phyloP scores from a whole-genome alignment of 1,284 basidiomycete genomes.

The Takashimella tepidaria region DNA sequence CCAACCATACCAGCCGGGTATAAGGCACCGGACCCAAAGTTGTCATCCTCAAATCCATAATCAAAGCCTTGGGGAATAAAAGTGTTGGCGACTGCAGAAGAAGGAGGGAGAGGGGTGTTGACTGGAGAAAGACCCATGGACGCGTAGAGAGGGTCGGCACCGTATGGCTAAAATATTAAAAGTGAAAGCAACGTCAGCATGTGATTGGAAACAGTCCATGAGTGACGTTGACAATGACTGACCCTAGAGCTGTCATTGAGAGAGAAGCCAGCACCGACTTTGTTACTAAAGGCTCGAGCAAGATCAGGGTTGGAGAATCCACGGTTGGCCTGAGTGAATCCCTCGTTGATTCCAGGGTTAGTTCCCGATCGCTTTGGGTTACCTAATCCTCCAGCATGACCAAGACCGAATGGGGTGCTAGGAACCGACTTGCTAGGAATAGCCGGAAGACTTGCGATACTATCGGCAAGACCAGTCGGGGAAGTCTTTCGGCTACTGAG shows the following conservation, averaged over 20 bases:
- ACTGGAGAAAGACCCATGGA: conserved; percentile 18
- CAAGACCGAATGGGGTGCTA: conserved; percentile 43
- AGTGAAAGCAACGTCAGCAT: conserved; percentile 47
- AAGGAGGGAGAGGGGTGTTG: conserved; percentile 25
- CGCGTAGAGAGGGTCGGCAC: conserved; percentile 43
- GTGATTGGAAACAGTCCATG: neutral
- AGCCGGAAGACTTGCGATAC: conserved; percentile 45
- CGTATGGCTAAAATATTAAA: conserved; percentile 34
- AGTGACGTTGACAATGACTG: conserved; percentile 2
- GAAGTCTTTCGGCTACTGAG: conserved; percentile 27
- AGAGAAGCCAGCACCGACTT: conserved; percentile 57
- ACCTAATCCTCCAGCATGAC: conserved; percentile 1
- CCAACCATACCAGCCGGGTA: conserved; percentile 74
- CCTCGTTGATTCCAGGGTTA: conserved; percentile 28
- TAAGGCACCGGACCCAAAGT: conserved; percentile 67
- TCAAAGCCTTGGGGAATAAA: conserved; percentile 53
- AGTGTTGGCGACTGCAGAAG: conserved; percentile 50
- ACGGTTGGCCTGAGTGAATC: conserved; percentile 39
- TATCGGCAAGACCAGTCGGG: conserved; percentile 44
- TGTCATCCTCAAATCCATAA: conserved; percentile 61
- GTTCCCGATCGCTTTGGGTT: conserved; percentile 32
- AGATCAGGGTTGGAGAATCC: conserved; percentile 50
- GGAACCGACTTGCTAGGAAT: conserved; percentile 47
- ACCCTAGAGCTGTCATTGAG: conserved; percentile 22
- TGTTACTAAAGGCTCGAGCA: conserved; percentile 59